A percentile compares a stretch with the other conserved stretches of the same genome.
These are phyloP conservation scores for Xylaria castorea DNA, from an alignment of 495 filamentous ascomycete genomes.

Conservation along the genomic window DNA sequence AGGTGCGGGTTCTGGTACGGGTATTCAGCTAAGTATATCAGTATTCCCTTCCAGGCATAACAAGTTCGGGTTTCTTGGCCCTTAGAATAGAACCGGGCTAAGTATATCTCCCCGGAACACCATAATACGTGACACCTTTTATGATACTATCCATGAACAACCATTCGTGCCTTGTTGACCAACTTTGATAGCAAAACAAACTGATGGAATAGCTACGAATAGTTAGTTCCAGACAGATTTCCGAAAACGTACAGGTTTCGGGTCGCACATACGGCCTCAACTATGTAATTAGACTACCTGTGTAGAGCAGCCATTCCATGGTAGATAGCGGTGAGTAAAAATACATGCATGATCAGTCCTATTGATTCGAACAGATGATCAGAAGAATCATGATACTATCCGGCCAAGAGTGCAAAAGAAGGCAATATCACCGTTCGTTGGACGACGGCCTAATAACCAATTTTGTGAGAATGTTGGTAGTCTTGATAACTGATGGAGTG, in stretches of 20 bases:
- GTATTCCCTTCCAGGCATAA: neutral
- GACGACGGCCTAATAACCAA: neutral
- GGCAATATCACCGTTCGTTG: slow-evolving; percentile 7
- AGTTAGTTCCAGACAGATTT: neutral
- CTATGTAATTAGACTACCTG: neutral
- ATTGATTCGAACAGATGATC: neutral
- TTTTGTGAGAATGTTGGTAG: neutral
- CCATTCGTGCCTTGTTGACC: neutral
- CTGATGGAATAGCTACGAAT: neutral
- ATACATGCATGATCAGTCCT: neutral
- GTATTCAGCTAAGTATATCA: too few species aligned
- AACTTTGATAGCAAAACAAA: neutral
- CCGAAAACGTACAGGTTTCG: neutral
- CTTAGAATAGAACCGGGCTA: neutral
- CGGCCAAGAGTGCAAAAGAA: neutral
- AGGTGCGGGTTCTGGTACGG: neutral
- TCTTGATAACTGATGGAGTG: neutral
- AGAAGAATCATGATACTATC: neutral
- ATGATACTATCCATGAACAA: neutral
- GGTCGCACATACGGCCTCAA: neutral
- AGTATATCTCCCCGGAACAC: neutral
- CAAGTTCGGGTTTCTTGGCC: neutral
- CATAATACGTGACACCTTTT: neutral
- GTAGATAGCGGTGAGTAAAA: neutral
- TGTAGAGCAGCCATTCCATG: neutral